Percentiles rank a stretch among this genome's conserved stretches.
Evolutionary conservation across 2,329 filamentous ascomycete genomes (phyloP).

Genomic region (Ophiosphaerella korrae): DNA sequence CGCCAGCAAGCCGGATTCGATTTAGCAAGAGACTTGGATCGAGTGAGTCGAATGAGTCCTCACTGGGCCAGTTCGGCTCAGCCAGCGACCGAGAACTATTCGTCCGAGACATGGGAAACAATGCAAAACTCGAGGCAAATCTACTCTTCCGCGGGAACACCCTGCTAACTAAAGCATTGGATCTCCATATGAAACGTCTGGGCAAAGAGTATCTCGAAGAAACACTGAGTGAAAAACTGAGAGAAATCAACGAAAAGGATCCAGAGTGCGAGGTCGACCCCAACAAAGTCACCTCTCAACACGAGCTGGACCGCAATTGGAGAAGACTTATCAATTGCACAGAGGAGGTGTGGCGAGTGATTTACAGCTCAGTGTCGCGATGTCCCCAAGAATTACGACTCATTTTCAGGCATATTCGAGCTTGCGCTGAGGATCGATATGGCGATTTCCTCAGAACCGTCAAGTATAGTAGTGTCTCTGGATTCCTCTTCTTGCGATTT

Average conservation of each 20-base stretch:
- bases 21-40: constrained; percentile 75
- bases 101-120: constrained; percentile 78
- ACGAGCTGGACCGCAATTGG: constrained; percentile 86
- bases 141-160: constrained; percentile 95
- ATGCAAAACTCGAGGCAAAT: constrained; percentile 85
- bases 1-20: constrained; percentile 67
- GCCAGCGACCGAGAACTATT: constrained; percentile 70
- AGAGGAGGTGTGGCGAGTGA: constrained; percentile 83
- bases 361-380: constrained; percentile 72
- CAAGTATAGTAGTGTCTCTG: constrained; percentile 90
- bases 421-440: constrained; percentile 92
- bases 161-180: constrained; percentile 87
- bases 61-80: constrained; percentile 44
- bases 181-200: constrained; percentile 92
- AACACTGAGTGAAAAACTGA: constrained; percentile 80
- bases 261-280: constrained; percentile 96
- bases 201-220: constrained; percentile 93
- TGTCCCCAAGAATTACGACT: constrained; percentile 82
- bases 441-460: constrained; percentile 90
- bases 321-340: constrained; percentile 74
- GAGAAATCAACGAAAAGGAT: constrained; percentile 87
- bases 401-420: constrained; percentile 87
- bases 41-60: constrained; percentile 66
- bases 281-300: constrained; percentile 68
- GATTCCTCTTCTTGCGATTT: constrained; percentile 92